phyloP scores from a whole-genome alignment of 2,329 filamentous ascomycete genomes.

The Fusarium udum region DNA sequence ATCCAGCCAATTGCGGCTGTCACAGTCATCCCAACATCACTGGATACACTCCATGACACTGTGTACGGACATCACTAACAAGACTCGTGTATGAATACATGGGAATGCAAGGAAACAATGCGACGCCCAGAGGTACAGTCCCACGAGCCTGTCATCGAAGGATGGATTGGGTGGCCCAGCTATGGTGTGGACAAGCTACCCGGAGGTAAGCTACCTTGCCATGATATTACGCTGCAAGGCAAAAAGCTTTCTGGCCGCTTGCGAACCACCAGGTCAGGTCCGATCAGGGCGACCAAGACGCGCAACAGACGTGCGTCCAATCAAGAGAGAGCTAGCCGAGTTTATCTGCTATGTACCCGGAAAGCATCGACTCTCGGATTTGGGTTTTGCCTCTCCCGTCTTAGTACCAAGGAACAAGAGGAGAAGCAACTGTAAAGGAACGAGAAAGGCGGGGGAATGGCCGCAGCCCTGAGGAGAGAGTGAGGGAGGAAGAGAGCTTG shows the following conservation, averaged over 20 bases:
- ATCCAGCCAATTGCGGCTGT: conserved; percentile 31
- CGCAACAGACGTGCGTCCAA: conserved; percentile 28
- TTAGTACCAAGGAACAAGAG: background rate
- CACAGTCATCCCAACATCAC: conserved; percentile 30
- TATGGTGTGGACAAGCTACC: conserved; percentile 33
- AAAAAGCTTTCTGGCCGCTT: conserved; percentile 14
- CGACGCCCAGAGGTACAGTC: conserved; percentile 28
- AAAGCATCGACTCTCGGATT: conserved; percentile 22
- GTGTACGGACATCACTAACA: conserved; percentile 31
- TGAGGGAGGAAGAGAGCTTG: background rate
- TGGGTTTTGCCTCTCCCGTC: conserved; percentile 28
- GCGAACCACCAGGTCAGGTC: conserved; percentile 26
- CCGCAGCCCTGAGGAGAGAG: background rate
- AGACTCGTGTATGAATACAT: conserved; percentile 32
- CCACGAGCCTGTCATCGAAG: conserved; percentile 32
- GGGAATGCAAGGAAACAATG: conserved; percentile 26
- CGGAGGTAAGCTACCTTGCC: conserved; percentile 18
- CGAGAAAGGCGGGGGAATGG: conserved; percentile 3
- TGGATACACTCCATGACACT: conserved; percentile 35
- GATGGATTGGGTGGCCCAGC: conserved; percentile 32
- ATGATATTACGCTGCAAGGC: conserved; percentile 6
- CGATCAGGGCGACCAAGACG: conserved; percentile 29
- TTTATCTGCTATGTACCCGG: conserved; percentile 3
- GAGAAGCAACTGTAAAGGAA: background rate
- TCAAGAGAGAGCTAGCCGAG: conserved; percentile 10